Evolutionary conservation across 2,329 filamentous ascomycete species (phyloP).

Genomic region (Botrytis fabae): DNA sequence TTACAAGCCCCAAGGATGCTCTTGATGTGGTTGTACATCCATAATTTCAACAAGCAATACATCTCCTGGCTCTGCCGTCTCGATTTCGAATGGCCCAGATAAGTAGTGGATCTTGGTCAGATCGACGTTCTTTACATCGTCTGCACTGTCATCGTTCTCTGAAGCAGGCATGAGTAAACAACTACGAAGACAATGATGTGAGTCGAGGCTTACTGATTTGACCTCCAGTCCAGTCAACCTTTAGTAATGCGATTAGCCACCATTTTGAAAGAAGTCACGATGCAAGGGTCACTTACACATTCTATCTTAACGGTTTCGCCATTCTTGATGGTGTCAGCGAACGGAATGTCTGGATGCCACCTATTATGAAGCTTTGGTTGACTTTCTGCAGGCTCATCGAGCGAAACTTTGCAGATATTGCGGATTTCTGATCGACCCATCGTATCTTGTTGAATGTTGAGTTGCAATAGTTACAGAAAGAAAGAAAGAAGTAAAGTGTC

Average conservation of each 20-base stretch:
- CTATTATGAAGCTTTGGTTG: constrained; percentile 76
- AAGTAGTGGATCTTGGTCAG: constrained; percentile 84
- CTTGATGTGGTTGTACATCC: constrained; percentile 84
- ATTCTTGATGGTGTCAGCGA: constrained; percentile 70
- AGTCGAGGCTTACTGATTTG: constrained; percentile 67
- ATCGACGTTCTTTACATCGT: constrained; percentile 83
- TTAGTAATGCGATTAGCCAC: constrained; percentile 3
- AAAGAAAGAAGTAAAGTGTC: background rate
- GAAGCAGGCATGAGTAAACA: background rate
- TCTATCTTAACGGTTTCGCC: constrained; percentile 92
- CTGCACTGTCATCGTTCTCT: constrained; percentile 83
- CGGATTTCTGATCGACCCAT: constrained; percentile 61
- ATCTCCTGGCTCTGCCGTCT: constrained; percentile 81
- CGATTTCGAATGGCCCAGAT: constrained; percentile 84
- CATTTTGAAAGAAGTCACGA: constrained; percentile 12
- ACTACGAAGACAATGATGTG: background rate
- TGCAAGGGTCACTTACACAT: constrained; percentile 52
- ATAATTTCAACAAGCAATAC: constrained; percentile 81
- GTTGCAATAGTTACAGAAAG: constrained; percentile 3
- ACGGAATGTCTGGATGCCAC: constrained; percentile 90
- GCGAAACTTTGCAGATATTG: constrained; percentile 70
- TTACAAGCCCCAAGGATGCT: constrained; percentile 91
- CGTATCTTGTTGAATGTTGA: background rate
- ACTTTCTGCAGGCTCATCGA: constrained; percentile 69
- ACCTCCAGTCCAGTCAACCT: constrained; percentile 60